Percentiles rank a stretch among this genome's conserved stretches.
phyloP scores from a whole-genome alignment of 495 filamentous ascomycete genomes.

The Xylaria castorea region DNA sequence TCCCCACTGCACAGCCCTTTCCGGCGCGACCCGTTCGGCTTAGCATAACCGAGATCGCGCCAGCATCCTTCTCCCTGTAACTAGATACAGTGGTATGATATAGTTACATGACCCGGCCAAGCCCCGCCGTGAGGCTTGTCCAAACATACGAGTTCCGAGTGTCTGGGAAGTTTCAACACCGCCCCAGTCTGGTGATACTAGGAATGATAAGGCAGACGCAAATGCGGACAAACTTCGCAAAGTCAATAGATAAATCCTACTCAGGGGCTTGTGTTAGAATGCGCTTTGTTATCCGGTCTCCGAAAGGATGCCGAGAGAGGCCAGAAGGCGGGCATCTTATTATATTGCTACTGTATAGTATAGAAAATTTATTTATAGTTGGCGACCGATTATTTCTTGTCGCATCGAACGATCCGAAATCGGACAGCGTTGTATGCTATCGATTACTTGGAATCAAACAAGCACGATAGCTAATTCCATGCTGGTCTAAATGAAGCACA shows the following conservation, averaged over 20 bases:
- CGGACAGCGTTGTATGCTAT: neutral
- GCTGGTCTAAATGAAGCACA: neutral
- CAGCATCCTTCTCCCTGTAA: neutral
- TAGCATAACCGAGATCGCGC: neutral
- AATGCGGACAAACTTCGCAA: neutral
- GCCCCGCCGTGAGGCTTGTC: neutral
- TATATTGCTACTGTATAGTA: neutral
- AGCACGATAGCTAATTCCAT: neutral
- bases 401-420: neutral
- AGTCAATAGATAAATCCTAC: neutral
- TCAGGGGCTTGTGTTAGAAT: neutral
- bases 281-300: neutral
- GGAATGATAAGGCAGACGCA: neutral
- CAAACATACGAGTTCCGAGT: neutral
- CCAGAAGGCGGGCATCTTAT: neutral
- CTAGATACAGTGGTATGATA: neutral
- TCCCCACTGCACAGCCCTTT: conserved; percentile 19
- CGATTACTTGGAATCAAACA: neutral
- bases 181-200: neutral
- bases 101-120: neutral
- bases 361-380: neutral
- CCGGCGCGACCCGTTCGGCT: conserved; percentile 20
- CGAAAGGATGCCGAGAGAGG: neutral
- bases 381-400: neutral
- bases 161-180: neutral